Base-by-base conservation (phyloP, 1,139 yeast genomes). In the Lizanozyma gosingica region DNA sequence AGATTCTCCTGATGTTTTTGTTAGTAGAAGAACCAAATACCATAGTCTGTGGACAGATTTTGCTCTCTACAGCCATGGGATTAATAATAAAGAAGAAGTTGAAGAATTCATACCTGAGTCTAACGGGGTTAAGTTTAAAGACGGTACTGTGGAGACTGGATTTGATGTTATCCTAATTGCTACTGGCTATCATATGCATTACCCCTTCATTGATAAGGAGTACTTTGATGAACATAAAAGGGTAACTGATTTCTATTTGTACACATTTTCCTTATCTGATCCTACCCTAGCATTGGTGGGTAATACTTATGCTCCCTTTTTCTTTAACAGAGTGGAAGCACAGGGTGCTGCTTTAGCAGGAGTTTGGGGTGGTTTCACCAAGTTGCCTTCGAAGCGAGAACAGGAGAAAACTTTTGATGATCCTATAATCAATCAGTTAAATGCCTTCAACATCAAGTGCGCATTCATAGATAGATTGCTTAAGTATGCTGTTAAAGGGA, bases 101-200 rank as follows among this genome's bases (percentile, higher is more conserved):
- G n/a, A n/a, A n/a, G n/a, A n/a, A n/a, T n/a, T n/a, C n/a, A n/a
- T n/a, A n/a, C n/a, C n/a, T n/a, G n/a, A n/a, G n/a, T n/a, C 41
- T 45, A 45, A 51, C 4, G 60, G 51, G 1, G 60, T 67, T 3
- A 47, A 49, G 27, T 68, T 65, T 44, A 52, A 47, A 4, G 73
- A 69, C 50, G 73, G 72, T 1, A 40, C 58, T 2, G 45, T 46
- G 2, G 53, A 57, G 36, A 46, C 46, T 0, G 62, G 57, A 17
- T 67, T 71, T 37, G 75, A 70, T 42, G 46, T 45, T 18, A 55
- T 71, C 4, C 53, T 72, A 17, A 67, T 68, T 45, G 71, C 72
- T 17, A 72, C 78, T 1, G 78, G 78, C 2, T 73, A 71, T 51
- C 62, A 66, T 42, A 57, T 58, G 39, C 56, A 63, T 17, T 62